Evolutionary conservation across 345 rosid genomes (phyloP).

Genomic region (Sapria himalayana): DNA sequence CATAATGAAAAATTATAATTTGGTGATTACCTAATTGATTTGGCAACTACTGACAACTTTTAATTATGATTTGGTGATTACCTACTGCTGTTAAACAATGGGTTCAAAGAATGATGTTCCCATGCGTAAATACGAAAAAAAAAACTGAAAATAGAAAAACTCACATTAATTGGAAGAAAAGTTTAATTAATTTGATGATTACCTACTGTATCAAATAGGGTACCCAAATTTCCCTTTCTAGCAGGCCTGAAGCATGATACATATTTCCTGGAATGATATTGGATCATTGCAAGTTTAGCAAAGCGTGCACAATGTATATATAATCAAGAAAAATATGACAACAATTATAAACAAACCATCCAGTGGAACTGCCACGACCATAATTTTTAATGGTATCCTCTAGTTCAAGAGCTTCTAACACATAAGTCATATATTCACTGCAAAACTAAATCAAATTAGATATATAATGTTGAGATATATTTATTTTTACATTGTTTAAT

Average conservation of each 20-base stretch:
- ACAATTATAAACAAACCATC: slow-evolving; percentile 48
- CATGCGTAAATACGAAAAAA: too few relatives aligned
- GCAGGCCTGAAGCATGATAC: slow-evolving; percentile 66
- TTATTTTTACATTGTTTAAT: too few relatives aligned
- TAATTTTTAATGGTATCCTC: slow-evolving; percentile 85
- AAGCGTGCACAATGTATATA: slow-evolving; percentile 1
- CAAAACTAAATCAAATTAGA: slow-evolving; percentile 10
- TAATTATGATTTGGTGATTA: too few relatives aligned
- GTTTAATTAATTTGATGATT: slow-evolving; percentile 7
- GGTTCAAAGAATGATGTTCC: too few relatives aligned
- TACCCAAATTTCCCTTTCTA: slow-evolving; percentile 48
- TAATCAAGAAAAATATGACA: neutral
- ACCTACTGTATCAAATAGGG: slow-evolving; percentile 57
- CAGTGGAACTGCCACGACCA: slow-evolving; percentile 60
- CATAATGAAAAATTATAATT: too few relatives aligned
- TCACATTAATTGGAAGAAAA: neutral
- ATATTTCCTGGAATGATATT: slow-evolving; percentile 42
- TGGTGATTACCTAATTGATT: too few relatives aligned
- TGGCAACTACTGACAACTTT: too few relatives aligned
- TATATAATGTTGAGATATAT: too few relatives aligned
- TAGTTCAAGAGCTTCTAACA: slow-evolving; percentile 68
- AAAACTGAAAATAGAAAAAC: slow-evolving; percentile 1
- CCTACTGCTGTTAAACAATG: too few relatives aligned
- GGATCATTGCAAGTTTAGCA: slow-evolving; percentile 6
- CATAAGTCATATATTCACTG: slow-evolving; percentile 76